Percentiles rank a stretch among this genome's conserved stretches.
Conservation (phyloP, 768 basidiomycete species). For the Dacryopinax primogenitus region DNA sequence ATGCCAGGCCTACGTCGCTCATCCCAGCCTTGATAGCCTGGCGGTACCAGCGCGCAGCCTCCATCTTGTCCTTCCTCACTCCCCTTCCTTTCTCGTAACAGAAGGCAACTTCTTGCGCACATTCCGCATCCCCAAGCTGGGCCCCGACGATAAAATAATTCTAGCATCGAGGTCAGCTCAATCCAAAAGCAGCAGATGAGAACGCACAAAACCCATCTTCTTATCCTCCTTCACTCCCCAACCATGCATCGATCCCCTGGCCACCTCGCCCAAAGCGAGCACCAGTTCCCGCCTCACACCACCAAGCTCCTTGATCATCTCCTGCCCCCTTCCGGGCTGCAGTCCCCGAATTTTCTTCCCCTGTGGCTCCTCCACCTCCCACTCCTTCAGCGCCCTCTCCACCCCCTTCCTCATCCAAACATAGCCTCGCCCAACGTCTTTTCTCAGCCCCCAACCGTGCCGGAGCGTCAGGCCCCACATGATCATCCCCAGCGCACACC, state of each 20-base stretch:
- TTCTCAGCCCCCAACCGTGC: conserved; percentile 77
- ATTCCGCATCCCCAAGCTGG: conserved; percentile 70
- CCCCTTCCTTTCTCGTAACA: conserved; percentile 78
- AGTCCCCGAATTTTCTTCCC: conserved; percentile 32
- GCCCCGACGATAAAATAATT: conserved; percentile 79
- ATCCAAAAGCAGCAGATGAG: background rate
- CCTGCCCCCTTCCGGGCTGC: conserved; percentile 39
- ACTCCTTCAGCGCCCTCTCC: conserved; percentile 55
- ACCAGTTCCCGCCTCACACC: conserved; percentile 56
- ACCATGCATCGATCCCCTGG: conserved; percentile 83
- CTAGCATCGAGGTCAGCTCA: conserved; percentile 27
- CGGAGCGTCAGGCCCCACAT: conserved; percentile 81
- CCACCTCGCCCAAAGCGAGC: conserved; percentile 82
- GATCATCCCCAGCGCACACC: conserved; percentile 79
- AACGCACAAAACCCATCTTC: conserved; percentile 49
- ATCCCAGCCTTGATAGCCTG: conserved; percentile 69
- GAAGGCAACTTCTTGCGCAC: conserved; percentile 74
- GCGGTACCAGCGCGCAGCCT: conserved; percentile 82
- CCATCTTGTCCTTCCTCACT: conserved; percentile 76
- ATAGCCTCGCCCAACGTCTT: conserved; percentile 68
- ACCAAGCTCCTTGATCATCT: conserved; percentile 9
- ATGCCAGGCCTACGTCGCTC: conserved; percentile 73
- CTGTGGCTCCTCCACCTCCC: conserved; percentile 20
- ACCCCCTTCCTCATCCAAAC: conserved; percentile 74
- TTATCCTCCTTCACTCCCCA: conserved; percentile 82